Evolutionary conservation across 2,329 filamentous ascomycete species (phyloP).

Genomic region (Colletotrichum zoysiae): DNA sequence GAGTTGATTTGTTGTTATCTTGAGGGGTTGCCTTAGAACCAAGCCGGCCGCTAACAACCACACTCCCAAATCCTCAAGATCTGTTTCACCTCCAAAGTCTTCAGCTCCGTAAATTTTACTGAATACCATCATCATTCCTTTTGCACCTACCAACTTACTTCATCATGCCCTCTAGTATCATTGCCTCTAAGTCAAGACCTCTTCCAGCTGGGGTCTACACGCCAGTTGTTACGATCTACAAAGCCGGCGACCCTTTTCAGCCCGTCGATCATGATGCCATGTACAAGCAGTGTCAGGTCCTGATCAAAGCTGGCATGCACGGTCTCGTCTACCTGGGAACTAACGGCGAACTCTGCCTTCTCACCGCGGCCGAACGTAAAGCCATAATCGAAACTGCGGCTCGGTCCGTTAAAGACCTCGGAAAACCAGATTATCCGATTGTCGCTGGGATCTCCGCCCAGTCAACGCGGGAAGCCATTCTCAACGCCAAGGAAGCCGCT

Average conservation of each 20-base stretch:
- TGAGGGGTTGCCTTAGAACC: constrained; percentile 8
- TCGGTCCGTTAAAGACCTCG: constrained; percentile 53
- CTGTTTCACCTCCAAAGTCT: not conserved
- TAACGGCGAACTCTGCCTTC: constrained; percentile 59
- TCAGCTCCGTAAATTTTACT: too few species aligned
- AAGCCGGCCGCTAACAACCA: not conserved
- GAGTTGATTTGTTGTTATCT: constrained; percentile 14
- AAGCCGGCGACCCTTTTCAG: constrained; percentile 53
- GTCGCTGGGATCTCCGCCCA: constrained; percentile 64
- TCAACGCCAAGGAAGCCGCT: constrained; percentile 74
- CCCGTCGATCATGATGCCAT: constrained; percentile 57
- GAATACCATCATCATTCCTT: not conserved
- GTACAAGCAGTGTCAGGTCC: constrained; percentile 57
- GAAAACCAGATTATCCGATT: constrained; percentile 54
- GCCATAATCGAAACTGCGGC: constrained; percentile 56
- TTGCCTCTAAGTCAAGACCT: constrained; percentile 52
- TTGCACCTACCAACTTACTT: not conserved
- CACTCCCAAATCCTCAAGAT: not conserved
- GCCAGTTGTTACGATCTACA: constrained; percentile 61
- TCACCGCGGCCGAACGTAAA: constrained; percentile 55
- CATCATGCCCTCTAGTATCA: constrained; percentile 48
- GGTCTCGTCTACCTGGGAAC: constrained; percentile 62
- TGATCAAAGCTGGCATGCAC: constrained; percentile 59
- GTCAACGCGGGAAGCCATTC: constrained; percentile 75
- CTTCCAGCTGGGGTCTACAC: constrained; percentile 60